Conservation (phyloP, 305 asterid species). For the Stenogyne calaminthoides region DNA sequence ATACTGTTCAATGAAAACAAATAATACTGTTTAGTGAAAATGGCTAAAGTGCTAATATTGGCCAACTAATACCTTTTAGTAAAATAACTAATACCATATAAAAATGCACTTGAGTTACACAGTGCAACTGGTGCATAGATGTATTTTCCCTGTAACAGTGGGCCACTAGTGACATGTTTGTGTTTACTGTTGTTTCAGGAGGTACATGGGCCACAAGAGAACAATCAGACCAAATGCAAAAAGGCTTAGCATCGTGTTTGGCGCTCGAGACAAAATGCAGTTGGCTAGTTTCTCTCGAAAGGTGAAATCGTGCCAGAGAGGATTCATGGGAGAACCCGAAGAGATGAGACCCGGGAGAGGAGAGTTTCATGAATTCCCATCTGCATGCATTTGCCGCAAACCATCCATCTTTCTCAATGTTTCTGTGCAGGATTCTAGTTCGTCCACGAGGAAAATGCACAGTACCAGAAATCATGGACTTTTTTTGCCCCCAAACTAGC, state of each 20-base stretch:
- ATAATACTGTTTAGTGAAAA: too few species aligned
- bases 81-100: too few species aligned
- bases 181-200: slow-evolving; percentile 54
- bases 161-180: slow-evolving; percentile 18
- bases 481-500: slow-evolving; percentile 36
- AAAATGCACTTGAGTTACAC: too few species aligned
- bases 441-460: slow-evolving; percentile 33
- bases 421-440: slow-evolving; percentile 35
- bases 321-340: slow-evolving; percentile 98
- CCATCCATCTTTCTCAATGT: slow-evolving; percentile 47
- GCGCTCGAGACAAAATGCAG: slow-evolving; percentile 63
- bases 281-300: slow-evolving; percentile 82
- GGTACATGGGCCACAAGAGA: slow-evolving; percentile 96
- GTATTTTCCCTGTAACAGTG: background rate
- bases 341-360: slow-evolving; percentile 95
- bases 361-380: slow-evolving; percentile 91
- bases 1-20: too few species aligned
- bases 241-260: slow-evolving; percentile 80
- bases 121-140: too few species aligned
- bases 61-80: too few species aligned
- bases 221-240: slow-evolving; percentile 96
- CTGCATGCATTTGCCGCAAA: slow-evolving; percentile 83
- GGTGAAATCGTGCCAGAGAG: slow-evolving; percentile 91
- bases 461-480: slow-evolving; percentile 37
- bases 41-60: too few species aligned